Evolutionary conservation across 306 rosid species (phyloP), one percentile per base, ranked within the genome.

Genomic region (Quercus berberidifolia): DNA sequence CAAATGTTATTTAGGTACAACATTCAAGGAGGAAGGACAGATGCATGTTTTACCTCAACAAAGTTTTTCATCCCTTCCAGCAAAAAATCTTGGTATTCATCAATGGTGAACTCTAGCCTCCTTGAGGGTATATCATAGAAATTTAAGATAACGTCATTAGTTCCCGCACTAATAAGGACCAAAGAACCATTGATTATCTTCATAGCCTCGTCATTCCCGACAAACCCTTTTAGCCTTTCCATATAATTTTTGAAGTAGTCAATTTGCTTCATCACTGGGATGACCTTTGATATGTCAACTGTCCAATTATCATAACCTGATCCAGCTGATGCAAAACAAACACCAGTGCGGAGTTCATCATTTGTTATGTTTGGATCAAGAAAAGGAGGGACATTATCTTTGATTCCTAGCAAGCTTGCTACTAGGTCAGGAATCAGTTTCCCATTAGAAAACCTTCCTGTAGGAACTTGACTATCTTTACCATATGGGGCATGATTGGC

Each of bases 391-490:
- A 91, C 83, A 20, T 30, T 57, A 20, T 91, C 90, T 82, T 93
- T 90, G 77, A 91, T 81, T 4, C 74, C 79, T 55, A 85, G 5
- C 21, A 18, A 0, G 14, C 89, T 86, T 15, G 97, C 92, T 57
- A 89, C 6, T 46, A 91, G 77, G 54, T 91, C 95, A 12, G 91
- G 78, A 11, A 83, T 81, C 8, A 88, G 79, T 84, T 91, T 93
- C 59, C 94, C 93, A 74, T 91, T 83, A 0, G 90, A 87, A 28
- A 88, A 93, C 81, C 98, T 87, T 4, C 97, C 97, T 1, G 86
- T 88, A 1, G 93, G 79, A 3, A 80, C 86, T 1, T 89, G 89
- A 5, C 86, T 91, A 69, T 93, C 89, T 26, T 23, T 76, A 4
- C 94, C 97, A 55, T 88, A 88, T 12, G 98, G 97, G 1, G 20